Percentiles rank a stretch among this genome's conserved stretches.
Conservation (phyloP, 495 filamentous ascomycete genomes). For the Penicillium taxi region DNA sequence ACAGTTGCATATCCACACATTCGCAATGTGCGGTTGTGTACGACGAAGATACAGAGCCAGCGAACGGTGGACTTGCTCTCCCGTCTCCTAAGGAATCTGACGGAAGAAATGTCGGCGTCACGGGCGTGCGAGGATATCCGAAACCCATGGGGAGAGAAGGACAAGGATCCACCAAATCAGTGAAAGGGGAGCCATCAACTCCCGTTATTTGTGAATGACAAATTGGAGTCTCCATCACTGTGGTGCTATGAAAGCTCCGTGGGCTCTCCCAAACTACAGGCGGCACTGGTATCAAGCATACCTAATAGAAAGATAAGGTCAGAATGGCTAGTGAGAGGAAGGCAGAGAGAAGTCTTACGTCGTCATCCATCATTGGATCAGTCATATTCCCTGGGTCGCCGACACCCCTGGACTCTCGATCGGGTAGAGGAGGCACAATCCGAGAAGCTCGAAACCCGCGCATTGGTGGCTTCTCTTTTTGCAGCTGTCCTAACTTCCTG, state of each 20-base stretch:
- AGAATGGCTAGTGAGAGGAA: neutral
- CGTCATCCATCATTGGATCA: slow-evolving; percentile 16
- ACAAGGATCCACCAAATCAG: slow-evolving; percentile 14
- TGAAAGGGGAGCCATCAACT: slow-evolving; percentile 16
- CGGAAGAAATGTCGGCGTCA: slow-evolving; percentile 32
- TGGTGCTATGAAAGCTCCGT: slow-evolving; percentile 10
- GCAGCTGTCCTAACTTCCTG: slow-evolving; percentile 35
- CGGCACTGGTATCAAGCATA: slow-evolving; percentile 16
- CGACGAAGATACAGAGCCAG: slow-evolving; percentile 16
- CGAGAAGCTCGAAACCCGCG: slow-evolving; percentile 17
- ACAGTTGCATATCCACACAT: slow-evolving; percentile 28
- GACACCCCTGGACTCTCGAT: slow-evolving; percentile 10
- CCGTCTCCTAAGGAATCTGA: slow-evolving; percentile 25
- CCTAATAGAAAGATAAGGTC: slow-evolving; percentile 5
- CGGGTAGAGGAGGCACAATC: slow-evolving; percentile 9
- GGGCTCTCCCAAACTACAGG: slow-evolving; percentile 21
- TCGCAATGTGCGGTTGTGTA: slow-evolving; percentile 23
- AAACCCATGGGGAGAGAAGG: slow-evolving; percentile 15
- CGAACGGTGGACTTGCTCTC: slow-evolving; percentile 25
- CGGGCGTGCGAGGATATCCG: slow-evolving; percentile 21
- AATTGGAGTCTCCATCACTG: slow-evolving; percentile 14
- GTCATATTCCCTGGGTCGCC: slow-evolving; percentile 8
- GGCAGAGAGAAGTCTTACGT: slow-evolving; percentile 11
- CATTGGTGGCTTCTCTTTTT: slow-evolving; percentile 24
- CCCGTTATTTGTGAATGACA: slow-evolving; percentile 14